Evolutionary conservation across 2,329 filamentous ascomycete genomes (phyloP), one percentile per base, ranked within the genome.

Genomic region (Aspergillus sp.): DNA sequence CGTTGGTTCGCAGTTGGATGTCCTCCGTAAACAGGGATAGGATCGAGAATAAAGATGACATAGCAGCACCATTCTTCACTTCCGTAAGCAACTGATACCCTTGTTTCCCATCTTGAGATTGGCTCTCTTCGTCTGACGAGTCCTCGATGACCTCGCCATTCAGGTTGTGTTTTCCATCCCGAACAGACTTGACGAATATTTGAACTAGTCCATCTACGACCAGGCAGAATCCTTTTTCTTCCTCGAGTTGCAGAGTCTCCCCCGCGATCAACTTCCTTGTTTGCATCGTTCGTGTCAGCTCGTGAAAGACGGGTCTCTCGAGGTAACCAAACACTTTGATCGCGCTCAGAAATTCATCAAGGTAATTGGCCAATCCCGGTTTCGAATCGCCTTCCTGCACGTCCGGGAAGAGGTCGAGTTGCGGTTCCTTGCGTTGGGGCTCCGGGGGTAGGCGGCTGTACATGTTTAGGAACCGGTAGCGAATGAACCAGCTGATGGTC

Each of bases 321-420:
- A 99, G 80, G 70, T 98, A 99, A 8, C 95, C 95, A 76, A 99
- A 99, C 57, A 99, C 95, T 75, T 98, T 99, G 79, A 99, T 99
- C 30, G 96, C 95, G 71, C 93, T 98, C 20, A 99, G 80, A 67
- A 99, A 99, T 73, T 99, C 96, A 75, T 99, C 95, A 24, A 99
- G 82, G 66, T 99, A 99, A 71, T 93, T 99, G n/a, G 91, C 87
- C 44, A 99, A 80, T 0, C 93, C 95, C 0, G 92, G 88, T 74
- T 99, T 99, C 30, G 87, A 87, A 61, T 93, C 92, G 49, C 89
- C 89, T 64, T 96, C 93, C 68, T 96, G 91, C 3, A 89, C 88
- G 68, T 98, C 93, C 4, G 95, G 93, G 70, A 98, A 98, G 12
- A 99, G 81, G 68, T 98, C 96, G 71, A 99, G 85, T 65, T 96